Evolutionary conservation across 2,329 filamentous ascomycete species (phyloP), one percentile per base, ranked within the genome.

Genomic region (Fusarium bulbicola): DNA sequence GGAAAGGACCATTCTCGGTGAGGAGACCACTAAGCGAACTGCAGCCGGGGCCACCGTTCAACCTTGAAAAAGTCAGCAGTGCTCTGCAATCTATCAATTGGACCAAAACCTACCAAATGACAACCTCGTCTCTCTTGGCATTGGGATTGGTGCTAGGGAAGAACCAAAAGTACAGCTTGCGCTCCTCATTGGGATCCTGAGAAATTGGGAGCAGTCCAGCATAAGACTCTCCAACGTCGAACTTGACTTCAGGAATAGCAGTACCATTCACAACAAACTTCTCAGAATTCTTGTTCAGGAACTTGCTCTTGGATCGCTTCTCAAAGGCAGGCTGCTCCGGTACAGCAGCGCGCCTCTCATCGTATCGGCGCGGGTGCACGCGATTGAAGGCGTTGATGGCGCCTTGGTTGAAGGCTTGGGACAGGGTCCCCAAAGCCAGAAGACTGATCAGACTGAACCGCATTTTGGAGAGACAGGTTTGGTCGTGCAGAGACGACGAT

Each of bases 1-100:
- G 64, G 76, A 94, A 92, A 0, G 93, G 92, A 1, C 93, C 93
- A 75, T 94, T 95, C 75, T 95, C 93, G 57, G 93, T 92, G 15
- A 95, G 80, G 4, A 95, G 36, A 20, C 76, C 76, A 9, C 70
- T 76, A 1, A 77, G 70, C 20, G 76, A 77, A 47, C 76, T 77
- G 47, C 76, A 77, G 15, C 76, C 76, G 1, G 76, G 76, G 4
- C 76, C 76, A 58, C 76, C 76, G 11, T 77, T 77, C 37, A 84
- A 13, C 92, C 92, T 73, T 14, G 87, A 12, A 37, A 86, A 75
- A 3, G 6, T 78, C 13, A 77, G 66, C 26, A 45, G 16, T 26
- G 16, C 11, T 26, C 42, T 26, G 7, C 42, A 45, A 6, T 26
- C 7, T 18, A n/a, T 14, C 11, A 26, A 45, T 26, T 9, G 3